Percentiles rank a stretch among this genome's conserved stretches.
These are phyloP conservation scores for Nidula niveotomentosa DNA, from an alignment of 1,284 basidiomycete species.

Conservation along the genomic window DNA sequence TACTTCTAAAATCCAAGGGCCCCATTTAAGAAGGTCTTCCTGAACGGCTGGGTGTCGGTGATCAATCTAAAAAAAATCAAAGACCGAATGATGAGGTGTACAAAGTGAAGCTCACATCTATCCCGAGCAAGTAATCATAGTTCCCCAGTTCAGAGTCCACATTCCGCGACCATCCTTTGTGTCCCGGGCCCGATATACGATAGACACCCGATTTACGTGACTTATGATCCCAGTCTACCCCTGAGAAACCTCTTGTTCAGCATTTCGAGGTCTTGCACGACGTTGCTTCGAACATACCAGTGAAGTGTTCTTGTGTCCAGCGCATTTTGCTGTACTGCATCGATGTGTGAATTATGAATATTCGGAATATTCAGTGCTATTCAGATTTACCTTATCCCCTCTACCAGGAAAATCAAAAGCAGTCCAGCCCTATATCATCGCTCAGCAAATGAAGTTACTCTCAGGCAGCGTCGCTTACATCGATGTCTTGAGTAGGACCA, in stretches of 20 bases:
- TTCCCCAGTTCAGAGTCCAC: constrained; percentile 76
- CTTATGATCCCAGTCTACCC: constrained; percentile 86
- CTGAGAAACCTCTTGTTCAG: constrained; percentile 28
- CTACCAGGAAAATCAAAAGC: constrained; percentile 83
- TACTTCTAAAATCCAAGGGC: constrained; percentile 70
- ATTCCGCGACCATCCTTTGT: constrained; percentile 69
- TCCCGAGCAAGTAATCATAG: constrained; percentile 79
- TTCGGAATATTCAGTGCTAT: no score
- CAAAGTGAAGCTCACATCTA: constrained; percentile 47
- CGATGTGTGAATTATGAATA: neutral
- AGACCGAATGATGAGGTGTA: constrained; percentile 3
- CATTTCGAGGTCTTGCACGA: neutral
- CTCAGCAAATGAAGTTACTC: neutral
- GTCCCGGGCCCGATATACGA: constrained; percentile 52
- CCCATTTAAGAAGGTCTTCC: constrained; percentile 67
- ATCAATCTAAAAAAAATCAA: constrained; percentile 61
- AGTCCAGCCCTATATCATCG: constrained; percentile 71
- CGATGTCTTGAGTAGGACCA: constrained; percentile 68
- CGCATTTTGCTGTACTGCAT: constrained; percentile 65
- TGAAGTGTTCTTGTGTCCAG: constrained; percentile 75
- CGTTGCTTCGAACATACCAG: constrained; percentile 43
- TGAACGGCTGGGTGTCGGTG: constrained; percentile 82
- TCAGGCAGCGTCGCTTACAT: constrained; percentile 39
- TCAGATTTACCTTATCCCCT: constrained; percentile 56
- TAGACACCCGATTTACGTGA: constrained; percentile 63